Base-by-base conservation (phyloP, 257 asterid genomes). In the Solanum infundibuliforme region DNA sequence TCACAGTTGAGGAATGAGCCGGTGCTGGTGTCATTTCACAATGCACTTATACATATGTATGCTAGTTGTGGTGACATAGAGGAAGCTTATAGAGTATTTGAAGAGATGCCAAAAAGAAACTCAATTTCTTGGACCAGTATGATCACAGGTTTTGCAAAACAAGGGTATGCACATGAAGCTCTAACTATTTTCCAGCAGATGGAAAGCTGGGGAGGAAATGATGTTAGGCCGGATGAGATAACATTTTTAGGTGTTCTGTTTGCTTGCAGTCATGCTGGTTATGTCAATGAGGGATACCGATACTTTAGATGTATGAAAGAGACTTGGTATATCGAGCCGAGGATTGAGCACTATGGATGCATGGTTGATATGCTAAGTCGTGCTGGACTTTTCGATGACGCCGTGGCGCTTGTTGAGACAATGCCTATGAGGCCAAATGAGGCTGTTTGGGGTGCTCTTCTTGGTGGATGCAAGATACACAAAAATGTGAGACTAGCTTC, bases 201-300 rank as follows among this genome's bases (percentile, higher is more conserved):
- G 98, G 93, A 90, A 85, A 90, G 89, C 27, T 74, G 55, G 62
- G 74, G 88, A 81, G 91, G 86, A 1, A 75, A 55, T 39, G 90
- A 91, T 65, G 84, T 88, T 34, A 91, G 68, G 77, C 98, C 98
- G 0, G 98, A 96, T 18, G 92, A 89, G 55, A 87, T 94, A 83
- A 95, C 99, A 23, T 92, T 92, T 86, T 87, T 96, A 89, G 98
- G 95, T 11, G 91, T 96, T 83, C 89, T 96, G 31, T 90, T 91
- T 87, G 98, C 99, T 6, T 96, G 99, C 90, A 94, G 97, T 93
- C 97, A 94, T 89, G 89, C 97, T 36, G 98, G 99, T 18, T 91
- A 91, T 69, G 94, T 96, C 41, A 65, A 93, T 5, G 87, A 88
- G 87, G 98, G 98, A 4, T 91, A 96, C 43, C 89, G 20, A 52